Evolutionary conservation across 768 basidiomycete genomes (phyloP).

Genomic region (Tephrocybe sp.): DNA sequence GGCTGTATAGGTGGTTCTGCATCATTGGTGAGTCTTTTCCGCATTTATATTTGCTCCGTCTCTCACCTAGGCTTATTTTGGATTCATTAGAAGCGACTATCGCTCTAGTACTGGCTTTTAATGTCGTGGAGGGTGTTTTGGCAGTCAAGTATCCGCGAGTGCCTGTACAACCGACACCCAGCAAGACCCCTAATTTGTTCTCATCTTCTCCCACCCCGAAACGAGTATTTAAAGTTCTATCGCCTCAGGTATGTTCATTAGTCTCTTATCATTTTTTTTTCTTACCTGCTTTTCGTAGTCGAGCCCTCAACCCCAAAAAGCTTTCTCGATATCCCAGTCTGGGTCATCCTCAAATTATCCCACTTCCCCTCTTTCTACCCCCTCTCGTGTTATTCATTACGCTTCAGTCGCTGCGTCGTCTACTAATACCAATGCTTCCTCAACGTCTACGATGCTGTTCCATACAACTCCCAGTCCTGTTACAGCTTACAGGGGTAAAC

Average conservation of each 20-base stretch:
- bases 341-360: conserved; percentile 27
- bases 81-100: conserved; percentile 29
- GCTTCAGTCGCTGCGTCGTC: conserved; percentile 27
- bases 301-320: conserved; percentile 40
- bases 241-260: conserved; percentile 31
- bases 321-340: conserved; percentile 38
- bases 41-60: neutral
- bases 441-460: conserved; percentile 29
- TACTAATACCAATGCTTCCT: conserved; percentile 30
- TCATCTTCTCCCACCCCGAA: conserved; percentile 28
- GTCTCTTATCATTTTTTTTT: neutral
- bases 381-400: conserved; percentile 35
- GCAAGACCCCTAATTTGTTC: conserved; percentile 24
- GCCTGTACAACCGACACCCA: conserved; percentile 32
- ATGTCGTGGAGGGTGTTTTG: conserved; percentile 37
- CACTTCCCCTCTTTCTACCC: conserved; percentile 39
- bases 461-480: conserved; percentile 40
- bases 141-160: conserved; percentile 43
- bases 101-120: conserved; percentile 32
- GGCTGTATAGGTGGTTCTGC: conserved; percentile 37
- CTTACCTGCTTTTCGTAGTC: conserved; percentile 21
- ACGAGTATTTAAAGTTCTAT: conserved; percentile 35
- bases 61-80: neutral
- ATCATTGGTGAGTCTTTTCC: conserved; percentile 30
- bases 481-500: conserved; percentile 41